Evolutionary conservation across 768 basidiomycete species (phyloP), one percentile per base, ranked within the genome.

Genomic region (Fomitopsis serialis): DNA sequence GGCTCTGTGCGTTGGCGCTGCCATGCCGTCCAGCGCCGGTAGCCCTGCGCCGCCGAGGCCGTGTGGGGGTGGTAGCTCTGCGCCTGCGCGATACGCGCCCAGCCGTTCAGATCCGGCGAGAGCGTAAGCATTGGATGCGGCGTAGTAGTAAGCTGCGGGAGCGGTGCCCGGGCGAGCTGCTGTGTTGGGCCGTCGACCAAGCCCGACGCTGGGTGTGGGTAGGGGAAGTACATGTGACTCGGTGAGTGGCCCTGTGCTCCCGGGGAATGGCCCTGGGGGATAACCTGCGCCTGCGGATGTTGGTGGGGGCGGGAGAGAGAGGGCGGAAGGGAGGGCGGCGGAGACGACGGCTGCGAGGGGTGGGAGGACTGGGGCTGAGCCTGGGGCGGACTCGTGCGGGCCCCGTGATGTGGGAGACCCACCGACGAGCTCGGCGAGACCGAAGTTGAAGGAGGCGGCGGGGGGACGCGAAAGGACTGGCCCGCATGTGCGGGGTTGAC

Each of bases 261-360:
- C 68, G 74, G 60, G 72, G 73, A 55, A 40, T 15, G 37, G 63
- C 52, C 66, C 54, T n/a, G 63, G 63, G 57, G 76, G 63, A 72
- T 77, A 60, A 50, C 29, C 55, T 58, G 43, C 70, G 72, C 65
- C 63, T 66, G 67, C 56, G 68, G 50, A 66, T 59, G 59, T 62
- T 63, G 72, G 62, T 72, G 77, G 61, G 54, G 32, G 59, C 66
- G 66, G 52, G 67, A 59, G 60, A 62, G 65, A 71, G 62, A 73
- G 76, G 61, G 53, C 29, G 58, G 60, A 48, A 57, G 62, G 54
- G 82, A 84, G 73, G 68, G 83, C 74, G 66, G 82, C 74, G 84
- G 85, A 77, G 85, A 89, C 77, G 83, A 88, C 77, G 70, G 81
- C 75, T 74, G 82, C 66, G 85, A 87, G 81, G 52, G 85, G 84